A percentile compares a stretch with the other conserved stretches of the same genome.
phyloP scores from a whole-genome alignment of 352 stramenopile species.

The Globisporangium echinulatum region DNA sequence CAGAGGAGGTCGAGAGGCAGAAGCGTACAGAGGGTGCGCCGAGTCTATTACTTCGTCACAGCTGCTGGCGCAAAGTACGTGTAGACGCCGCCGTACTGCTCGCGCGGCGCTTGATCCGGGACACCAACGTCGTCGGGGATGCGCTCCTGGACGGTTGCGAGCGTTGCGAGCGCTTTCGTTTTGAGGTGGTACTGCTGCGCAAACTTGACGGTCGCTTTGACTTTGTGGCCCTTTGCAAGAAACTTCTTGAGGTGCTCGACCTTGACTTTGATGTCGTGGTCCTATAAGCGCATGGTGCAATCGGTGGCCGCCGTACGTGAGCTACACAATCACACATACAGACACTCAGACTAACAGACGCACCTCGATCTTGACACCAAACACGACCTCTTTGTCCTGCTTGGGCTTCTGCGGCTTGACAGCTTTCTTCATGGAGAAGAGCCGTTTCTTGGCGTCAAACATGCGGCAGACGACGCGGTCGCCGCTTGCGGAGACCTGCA shows the following conservation, averaged over 20 bases:
- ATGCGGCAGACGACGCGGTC: conserved; percentile 44
- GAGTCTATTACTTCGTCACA: conserved; percentile 8
- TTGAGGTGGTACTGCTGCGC: conserved; percentile 54
- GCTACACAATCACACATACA: background rate
- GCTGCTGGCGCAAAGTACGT: conserved; percentile 36
- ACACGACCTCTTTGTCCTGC: conserved; percentile 63
- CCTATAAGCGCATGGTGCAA: conserved; percentile 14
- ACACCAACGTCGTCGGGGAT: conserved; percentile 33
- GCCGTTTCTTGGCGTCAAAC: conserved; percentile 72
- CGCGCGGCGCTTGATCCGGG: conserved; percentile 20
- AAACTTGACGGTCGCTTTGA: conserved; percentile 73
- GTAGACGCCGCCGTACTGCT: conserved; percentile 59
- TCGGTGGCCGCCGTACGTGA: background rate
- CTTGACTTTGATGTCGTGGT: conserved; percentile 67
- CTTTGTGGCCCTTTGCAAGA: conserved; percentile 69
- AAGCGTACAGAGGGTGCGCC: background rate
- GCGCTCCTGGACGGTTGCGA: conserved; percentile 36
- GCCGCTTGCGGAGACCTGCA: conserved; percentile 54
- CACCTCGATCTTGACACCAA: conserved; percentile 70
- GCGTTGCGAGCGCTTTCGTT: conserved; percentile 31
- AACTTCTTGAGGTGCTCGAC: conserved; percentile 62
- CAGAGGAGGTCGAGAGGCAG: too few relatives aligned
- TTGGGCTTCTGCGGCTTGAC: conserved; percentile 60
- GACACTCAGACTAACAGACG: background rate
- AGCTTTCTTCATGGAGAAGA: conserved; percentile 66